phyloP scores from a whole-genome alignment of 257 asterid genomes.

The Plectranthus barbatus region DNA sequence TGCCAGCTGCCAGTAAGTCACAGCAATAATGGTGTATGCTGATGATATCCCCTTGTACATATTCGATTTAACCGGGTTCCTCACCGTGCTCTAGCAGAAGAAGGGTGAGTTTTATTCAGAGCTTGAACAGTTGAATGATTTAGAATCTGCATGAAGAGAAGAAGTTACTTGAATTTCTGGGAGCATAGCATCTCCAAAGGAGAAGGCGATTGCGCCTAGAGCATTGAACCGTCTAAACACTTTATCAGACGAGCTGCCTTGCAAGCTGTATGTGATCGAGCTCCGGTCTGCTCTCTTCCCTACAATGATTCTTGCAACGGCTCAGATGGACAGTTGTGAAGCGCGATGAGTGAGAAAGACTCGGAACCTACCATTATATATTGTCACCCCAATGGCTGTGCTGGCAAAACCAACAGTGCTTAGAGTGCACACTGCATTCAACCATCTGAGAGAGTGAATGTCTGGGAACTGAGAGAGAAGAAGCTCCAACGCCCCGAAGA shows the following conservation, averaged over 20 bases:
- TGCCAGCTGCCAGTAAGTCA: slow-evolving; percentile 53
- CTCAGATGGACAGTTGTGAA: background rate
- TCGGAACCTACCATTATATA: slow-evolving; percentile 31
- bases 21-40: slow-evolving; percentile 37
- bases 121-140: background rate
- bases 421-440: slow-evolving; percentile 47
- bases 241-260: slow-evolving; percentile 36
- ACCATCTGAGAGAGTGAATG: slow-evolving; percentile 59
- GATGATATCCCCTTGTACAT: slow-evolving; percentile 54
- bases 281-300: slow-evolving; percentile 37
- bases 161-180: slow-evolving; percentile 48
- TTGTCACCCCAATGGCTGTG: slow-evolving; percentile 44
- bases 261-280: slow-evolving; percentile 24
- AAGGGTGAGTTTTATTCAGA: background rate
- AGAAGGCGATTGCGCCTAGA: slow-evolving; percentile 55
- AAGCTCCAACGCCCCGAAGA: slow-evolving; percentile 49
- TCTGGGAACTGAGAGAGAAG: slow-evolving; percentile 51
- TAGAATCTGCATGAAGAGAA: background rate
- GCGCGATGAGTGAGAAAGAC: background rate
- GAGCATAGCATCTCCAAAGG: slow-evolving; percentile 69
- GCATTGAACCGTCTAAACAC: slow-evolving; percentile 44
- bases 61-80: slow-evolving; percentile 32
- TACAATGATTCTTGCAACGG: slow-evolving; percentile 3
- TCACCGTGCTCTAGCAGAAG: slow-evolving; percentile 38
- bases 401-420: slow-evolving; percentile 48